Base-by-base conservation (phyloP, 2,329 filamentous ascomycete genomes). In the Phaeomoniella chlamydospora region DNA sequence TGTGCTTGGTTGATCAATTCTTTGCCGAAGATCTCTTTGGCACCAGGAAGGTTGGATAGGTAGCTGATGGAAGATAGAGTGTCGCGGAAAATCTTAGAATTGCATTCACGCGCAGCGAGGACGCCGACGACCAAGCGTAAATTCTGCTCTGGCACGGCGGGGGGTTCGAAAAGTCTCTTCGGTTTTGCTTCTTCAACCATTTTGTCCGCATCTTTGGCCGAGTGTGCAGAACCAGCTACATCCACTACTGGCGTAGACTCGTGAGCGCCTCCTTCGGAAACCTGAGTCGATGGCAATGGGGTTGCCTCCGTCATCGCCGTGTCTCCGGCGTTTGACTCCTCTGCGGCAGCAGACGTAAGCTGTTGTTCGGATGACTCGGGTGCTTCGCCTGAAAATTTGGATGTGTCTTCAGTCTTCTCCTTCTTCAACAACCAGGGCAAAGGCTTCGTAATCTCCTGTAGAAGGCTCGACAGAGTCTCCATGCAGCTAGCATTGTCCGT, bases 61-160 rank as follows among this genome's bases (percentile, higher is more conserved):
- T 96, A 94, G 63, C 94, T 96, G 65, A 98, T 94, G n/a, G 92
- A 92, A 12, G 88, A 90, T 37, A 98, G 72, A 1, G 90, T 96
- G 57, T 96, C 92, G 53, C 90, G 83, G 69, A 98, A 98, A 0
- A 90, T 96, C 66, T 94, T 94, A 43, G 84, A 87, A 52, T 85
- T 94, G 61, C 90, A 98, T 57, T 98, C 90, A 34, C 87, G 80
- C 43, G 88, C 88, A 31, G 93, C 85, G 45, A 98, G 82, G 39
- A 98, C 94, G 54, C 90, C 90, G 47, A 96, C 83, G n/a, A 98
- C 86, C 39, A 96, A 67, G 39, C 82, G 83, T 38, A 98, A 71
- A 53, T 96, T 94, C 52, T 86, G 73, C 18, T 88, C 76, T 4
- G 90, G 87, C 37, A 98, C 79, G 31, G 87, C 69, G 0, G 90